Evolutionary conservation across 805 yeast species (phyloP).

Genomic region (Isabelozyma heimii): DNA sequence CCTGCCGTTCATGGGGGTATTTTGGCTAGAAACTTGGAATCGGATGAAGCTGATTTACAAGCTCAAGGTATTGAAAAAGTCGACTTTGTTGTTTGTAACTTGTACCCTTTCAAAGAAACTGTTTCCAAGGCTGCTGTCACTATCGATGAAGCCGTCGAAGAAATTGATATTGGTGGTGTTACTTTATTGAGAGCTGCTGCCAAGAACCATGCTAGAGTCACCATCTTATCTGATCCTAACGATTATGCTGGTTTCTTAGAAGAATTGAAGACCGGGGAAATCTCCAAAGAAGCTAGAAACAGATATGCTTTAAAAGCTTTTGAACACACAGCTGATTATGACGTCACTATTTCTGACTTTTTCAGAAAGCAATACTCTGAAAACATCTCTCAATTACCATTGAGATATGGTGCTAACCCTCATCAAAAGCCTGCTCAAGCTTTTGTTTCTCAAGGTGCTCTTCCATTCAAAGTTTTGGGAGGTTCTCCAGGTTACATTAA

Average conservation of each 20-base stretch:
- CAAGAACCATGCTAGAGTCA: constrained; percentile 94
- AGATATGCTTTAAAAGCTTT: constrained; percentile 92
- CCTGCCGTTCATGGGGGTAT: constrained; percentile 99
- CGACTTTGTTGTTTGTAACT: constrained; percentile 95
- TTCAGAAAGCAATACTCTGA: constrained; percentile 97
- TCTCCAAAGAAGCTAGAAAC: constrained; percentile 73
- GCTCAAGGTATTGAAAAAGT: constrained; percentile 93
- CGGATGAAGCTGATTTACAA: constrained; percentile 84
- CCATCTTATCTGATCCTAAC: constrained; percentile 89
- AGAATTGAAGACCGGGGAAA: constrained; percentile 73
- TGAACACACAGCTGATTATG: constrained; percentile 98
- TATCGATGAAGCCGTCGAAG: constrained; percentile 96
- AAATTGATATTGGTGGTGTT: constrained; percentile 96
- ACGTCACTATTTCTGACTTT: constrained; percentile 91
- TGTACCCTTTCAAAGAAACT: constrained; percentile 97
- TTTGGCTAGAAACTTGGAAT: constrained; percentile 87
- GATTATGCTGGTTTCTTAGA: constrained; percentile 87
- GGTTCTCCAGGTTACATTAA: constrained; percentile 99
- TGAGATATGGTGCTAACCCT: constrained; percentile 98
- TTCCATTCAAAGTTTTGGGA: constrained; percentile 89
- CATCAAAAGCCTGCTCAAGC: constrained; percentile 99
- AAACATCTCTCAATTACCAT: constrained; percentile 81
- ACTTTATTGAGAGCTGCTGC: constrained; percentile 98
- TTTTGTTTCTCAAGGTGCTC: constrained; percentile 76
- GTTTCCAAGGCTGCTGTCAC: constrained; percentile 94